Percentiles rank a stretch among this genome's conserved stretches.
phyloP scores from a whole-genome alignment of 805 yeast genomes.

The Teunomyces funiuensis region DNA sequence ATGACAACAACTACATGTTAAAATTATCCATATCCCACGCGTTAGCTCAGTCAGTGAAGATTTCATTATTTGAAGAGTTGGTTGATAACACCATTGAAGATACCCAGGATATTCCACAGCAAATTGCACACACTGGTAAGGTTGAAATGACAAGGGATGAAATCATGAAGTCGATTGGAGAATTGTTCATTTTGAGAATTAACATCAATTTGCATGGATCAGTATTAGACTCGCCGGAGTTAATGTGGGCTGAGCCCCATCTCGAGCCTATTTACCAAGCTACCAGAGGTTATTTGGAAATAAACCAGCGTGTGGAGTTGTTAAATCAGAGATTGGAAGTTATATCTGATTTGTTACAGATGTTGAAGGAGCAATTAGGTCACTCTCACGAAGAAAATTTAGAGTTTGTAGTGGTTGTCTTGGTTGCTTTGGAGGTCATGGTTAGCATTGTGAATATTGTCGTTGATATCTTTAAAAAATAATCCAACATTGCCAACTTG shows the following conservation, averaged over 20 bases:
- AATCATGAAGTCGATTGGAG: slow-evolving; percentile 97
- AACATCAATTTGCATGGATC: slow-evolving; percentile 83
- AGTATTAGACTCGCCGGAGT: slow-evolving; percentile 92
- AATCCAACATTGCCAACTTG: not conserved
- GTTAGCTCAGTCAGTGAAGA: slow-evolving; percentile 91
- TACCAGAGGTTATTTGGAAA: slow-evolving; percentile 91
- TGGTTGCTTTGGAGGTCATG: slow-evolving; percentile 89
- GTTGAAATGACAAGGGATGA: slow-evolving; percentile 92
- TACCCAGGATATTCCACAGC: slow-evolving; percentile 95
- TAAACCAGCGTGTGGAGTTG: slow-evolving; percentile 87
- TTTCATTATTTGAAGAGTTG: slow-evolving; percentile 90
- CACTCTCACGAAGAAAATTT: slow-evolving; percentile 90
- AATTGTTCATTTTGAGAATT: slow-evolving; percentile 81
- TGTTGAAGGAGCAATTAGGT: slow-evolving; percentile 96
- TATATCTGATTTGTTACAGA: slow-evolving; percentile 86
- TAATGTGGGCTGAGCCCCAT: slow-evolving; percentile 99
- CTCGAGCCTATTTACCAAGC: slow-evolving; percentile 97
- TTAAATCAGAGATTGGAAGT: slow-evolving; percentile 92
- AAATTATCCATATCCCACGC: slow-evolving; percentile 95
- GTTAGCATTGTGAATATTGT: slow-evolving; percentile 83
- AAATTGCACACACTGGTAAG: slow-evolving; percentile 91
- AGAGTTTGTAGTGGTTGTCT: slow-evolving; percentile 84
- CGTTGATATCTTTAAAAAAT: slow-evolving; percentile 46
- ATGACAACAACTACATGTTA: slow-evolving; percentile 86
- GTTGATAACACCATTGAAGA: slow-evolving; percentile 97